Evolutionary conservation across 2,329 filamentous ascomycete genomes (phyloP).

Genomic region (Diaporthe nobilis): DNA sequence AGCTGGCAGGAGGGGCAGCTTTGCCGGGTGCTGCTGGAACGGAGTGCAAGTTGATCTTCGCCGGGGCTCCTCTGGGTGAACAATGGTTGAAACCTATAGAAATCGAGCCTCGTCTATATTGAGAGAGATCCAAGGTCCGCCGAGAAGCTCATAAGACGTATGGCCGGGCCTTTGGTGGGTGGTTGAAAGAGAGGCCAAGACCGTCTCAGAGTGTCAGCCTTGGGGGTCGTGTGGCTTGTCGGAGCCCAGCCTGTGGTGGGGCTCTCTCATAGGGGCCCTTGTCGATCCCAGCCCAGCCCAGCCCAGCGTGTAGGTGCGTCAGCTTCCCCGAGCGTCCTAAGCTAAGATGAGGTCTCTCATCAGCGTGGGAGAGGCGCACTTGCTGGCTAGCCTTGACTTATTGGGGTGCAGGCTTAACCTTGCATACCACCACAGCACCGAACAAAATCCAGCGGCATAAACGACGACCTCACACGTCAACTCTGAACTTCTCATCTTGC

Average conservation of each 20-base stretch:
- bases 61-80: neutral
- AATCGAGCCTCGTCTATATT: neutral
- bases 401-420: conserved; percentile 1
- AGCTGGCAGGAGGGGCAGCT: conserved; percentile 37
- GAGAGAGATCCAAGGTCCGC: neutral
- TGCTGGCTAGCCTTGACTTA: conserved; percentile 1
- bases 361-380: neutral
- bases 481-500: neutral
- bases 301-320: conserved; percentile 17
- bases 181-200: conserved; percentile 36
- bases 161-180: conserved; percentile 2
- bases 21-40: conserved; percentile 15
- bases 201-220: conserved; percentile 40
- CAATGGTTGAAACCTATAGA: neutral
- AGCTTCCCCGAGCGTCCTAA: conserved; percentile 26
- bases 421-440: conserved; percentile 4
- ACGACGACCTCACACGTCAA: neutral
- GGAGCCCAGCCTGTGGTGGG: conserved; percentile 28
- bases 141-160: conserved; percentile 20
- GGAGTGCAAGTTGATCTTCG: neutral
- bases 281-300: conserved; percentile 25
- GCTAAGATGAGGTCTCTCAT: neutral
- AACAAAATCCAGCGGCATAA: neutral
- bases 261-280: conserved; percentile 20
- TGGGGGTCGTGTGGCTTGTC: conserved; percentile 39